phyloP scores from a whole-genome alignment of 108 stramenopile genomes.

The Phaeodactylum tricornutum region DNA sequence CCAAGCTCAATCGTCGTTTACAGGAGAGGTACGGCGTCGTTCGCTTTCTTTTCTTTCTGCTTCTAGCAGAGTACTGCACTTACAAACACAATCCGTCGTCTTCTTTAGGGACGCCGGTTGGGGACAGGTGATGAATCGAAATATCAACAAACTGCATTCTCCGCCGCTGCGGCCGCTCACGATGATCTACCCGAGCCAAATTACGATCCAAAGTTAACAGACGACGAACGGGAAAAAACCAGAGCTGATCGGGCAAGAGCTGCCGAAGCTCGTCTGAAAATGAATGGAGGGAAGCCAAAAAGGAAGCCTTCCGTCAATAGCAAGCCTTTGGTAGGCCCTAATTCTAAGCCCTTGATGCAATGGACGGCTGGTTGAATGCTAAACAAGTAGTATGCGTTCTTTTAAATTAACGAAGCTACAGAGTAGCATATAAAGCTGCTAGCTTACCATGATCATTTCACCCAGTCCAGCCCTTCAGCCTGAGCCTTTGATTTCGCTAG shows the following conservation, averaged over 20 bases:
- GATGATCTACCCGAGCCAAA: conserved; percentile 18
- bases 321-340: conserved; percentile 35
- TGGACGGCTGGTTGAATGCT: conserved; percentile 26
- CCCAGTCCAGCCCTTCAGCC: conserved; percentile 78
- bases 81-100: background rate
- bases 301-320: conserved; percentile 13
- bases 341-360: conserved; percentile 33
- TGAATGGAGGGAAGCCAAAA: conserved; percentile 12
- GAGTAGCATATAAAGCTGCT: too few species aligned
- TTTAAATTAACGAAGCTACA: background rate
- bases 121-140: conserved; percentile 25
- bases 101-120: conserved; percentile 28
- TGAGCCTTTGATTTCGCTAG: conserved; percentile 70
- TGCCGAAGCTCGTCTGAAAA: conserved; percentile 30
- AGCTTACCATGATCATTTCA: too few species aligned
- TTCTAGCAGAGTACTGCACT: background rate
- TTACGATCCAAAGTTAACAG: conserved; percentile 27
- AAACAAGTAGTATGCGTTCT: background rate
- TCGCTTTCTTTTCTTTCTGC: background rate
- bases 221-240: conserved; percentile 26
- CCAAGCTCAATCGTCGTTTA: conserved; percentile 18
- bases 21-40: conserved; percentile 28
- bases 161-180: background rate
- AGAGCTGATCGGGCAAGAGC: conserved; percentile 34
- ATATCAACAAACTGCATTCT: background rate